Base-by-base conservation (phyloP, 2,329 filamentous ascomycete genomes). In the Eutypella sp. region DNA sequence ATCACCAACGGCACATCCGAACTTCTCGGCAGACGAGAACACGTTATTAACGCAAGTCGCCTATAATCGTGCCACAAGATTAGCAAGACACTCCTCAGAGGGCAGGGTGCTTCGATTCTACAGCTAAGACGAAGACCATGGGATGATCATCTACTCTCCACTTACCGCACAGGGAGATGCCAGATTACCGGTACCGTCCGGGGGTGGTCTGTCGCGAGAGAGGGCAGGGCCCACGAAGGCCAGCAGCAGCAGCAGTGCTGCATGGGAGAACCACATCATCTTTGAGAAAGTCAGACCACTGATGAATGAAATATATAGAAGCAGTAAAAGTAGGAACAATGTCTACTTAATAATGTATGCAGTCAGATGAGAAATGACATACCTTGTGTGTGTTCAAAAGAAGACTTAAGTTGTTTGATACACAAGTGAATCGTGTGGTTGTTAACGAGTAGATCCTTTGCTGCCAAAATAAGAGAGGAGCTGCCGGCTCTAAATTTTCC, bases 1-100 rank as follows among this genome's bases (percentile, higher is more conserved):
- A 44, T 65, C 61, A 6, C 58, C 57, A 10, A 48, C 48, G 5
- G 50, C 50, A 41, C 63, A 66, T 23, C 57, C 57, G 10, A 63
- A 46, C 10, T 29, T 41, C 7, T 37, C 46, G 3, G 48, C 46
- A 40, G 57, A 55, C 5, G 46, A 36, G 23, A 58, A 55, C 27
- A 58, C 57, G 16, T 57, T 58, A 46, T 43, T 53, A 41, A 62
- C 55, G 45, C 60, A 62, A n/a, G 55, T 54, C 8, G 50, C 49
- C 58, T 61, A 43, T 24, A 24, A 11, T 22, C 25, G 24, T 20
- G 15, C n/a, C 3, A 33, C 5, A 7, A n/a, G 4, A 33, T 6
- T 33, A 7, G 13, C 44, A 8, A 20, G 40, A 18, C 19, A 25
- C 41, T 18, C 31, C 22, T 18, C 18, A 27, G 24, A 36, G 25